Evolutionary conservation across 75 land plant genomes (phyloP), one percentile per base, ranked within the genome.

Genomic region (Ceratopteris richardii): DNA sequence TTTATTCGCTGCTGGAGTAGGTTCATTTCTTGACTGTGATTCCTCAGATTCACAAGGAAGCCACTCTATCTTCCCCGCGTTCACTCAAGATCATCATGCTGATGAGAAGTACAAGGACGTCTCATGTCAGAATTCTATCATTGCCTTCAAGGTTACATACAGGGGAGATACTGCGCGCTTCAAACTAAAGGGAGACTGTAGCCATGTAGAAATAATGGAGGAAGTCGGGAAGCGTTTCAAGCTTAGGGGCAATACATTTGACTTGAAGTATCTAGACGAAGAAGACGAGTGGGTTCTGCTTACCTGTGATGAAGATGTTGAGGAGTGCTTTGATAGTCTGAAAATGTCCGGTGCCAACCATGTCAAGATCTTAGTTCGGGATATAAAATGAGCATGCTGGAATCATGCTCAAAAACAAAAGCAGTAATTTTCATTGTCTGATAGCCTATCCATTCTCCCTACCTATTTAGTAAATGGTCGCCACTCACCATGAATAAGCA

Each of bases 231-330:
- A 74, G 53, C 58, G 96, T 61, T 65, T 90, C 46, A 80, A 80
- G 54, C 44, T 90, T 47, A 77, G 76, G 48, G 43, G 66, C 10
- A 80, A 75, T 12, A 71, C 62, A 0, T 86, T 90, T 62, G 80
- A 77, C 48, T 67, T 90, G 33, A 90, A 86, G 73, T 90, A 90
- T 58, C 56, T 90, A 29, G 90, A 86, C 63, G 96, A 86, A 58
- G 90, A 90, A 59, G 64, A 66, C 1, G 90, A 90, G 41, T 86
- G 82, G 96, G 80, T 90, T 21, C 29, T 80, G 58, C 62, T 90
- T 3, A 66, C 81, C 9, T 82, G 90, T 55, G 90, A 86, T 65
- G 77, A 75, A 0, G 90, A 90, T 61, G 48, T 90, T 11, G 70
- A 73, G n/a, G 87, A 90, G 53, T 86, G 96, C 60, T 18, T 90